Evolutionary conservation across 352 stramenopile genomes (phyloP).

Genomic region (Peronospora farinosa): DNA sequence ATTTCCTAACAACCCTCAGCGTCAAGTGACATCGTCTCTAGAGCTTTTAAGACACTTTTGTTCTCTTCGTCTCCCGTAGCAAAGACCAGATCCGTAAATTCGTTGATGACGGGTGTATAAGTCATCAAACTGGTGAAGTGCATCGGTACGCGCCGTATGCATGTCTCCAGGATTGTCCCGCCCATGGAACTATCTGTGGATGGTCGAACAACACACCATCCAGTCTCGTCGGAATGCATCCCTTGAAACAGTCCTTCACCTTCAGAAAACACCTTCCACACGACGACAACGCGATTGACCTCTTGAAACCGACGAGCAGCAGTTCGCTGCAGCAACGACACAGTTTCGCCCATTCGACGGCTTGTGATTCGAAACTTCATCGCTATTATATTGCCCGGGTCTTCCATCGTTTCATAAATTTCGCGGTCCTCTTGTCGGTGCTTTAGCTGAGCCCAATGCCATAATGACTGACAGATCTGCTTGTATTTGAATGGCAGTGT

Average conservation of each 20-base stretch:
- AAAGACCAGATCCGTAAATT: constrained; percentile 24
- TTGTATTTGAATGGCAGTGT: constrained; percentile 30
- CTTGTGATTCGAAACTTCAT: constrained; percentile 26
- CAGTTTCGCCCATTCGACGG: constrained; percentile 8
- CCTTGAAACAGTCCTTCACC: constrained; percentile 24
- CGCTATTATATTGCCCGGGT: constrained; percentile 22
- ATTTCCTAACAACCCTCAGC: not conserved
- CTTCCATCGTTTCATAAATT: constrained; percentile 7
- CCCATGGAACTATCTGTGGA: not conserved
- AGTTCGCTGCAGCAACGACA: constrained; percentile 21
- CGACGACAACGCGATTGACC: constrained; percentile 42
- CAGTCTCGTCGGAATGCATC: constrained; percentile 29
- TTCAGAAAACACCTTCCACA: constrained; percentile 55
- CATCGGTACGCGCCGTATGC: constrained; percentile 23
- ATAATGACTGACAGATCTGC: constrained; percentile 19
- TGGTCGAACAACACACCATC: constrained; percentile 22
- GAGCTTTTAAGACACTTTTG: constrained; percentile 7
- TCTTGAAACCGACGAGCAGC: constrained; percentile 47
- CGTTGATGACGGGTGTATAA: constrained; percentile 12
- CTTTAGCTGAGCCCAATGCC: constrained; percentile 16
- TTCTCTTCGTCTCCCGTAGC: constrained; percentile 23
- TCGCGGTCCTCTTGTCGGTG: constrained; percentile 26
- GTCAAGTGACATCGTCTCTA: constrained; percentile 27
- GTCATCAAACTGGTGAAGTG: constrained; percentile 20
- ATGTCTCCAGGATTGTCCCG: constrained; percentile 27